Conservation (phyloP, 768 basidiomycete genomes). For the Lentinula sp. region DNA sequence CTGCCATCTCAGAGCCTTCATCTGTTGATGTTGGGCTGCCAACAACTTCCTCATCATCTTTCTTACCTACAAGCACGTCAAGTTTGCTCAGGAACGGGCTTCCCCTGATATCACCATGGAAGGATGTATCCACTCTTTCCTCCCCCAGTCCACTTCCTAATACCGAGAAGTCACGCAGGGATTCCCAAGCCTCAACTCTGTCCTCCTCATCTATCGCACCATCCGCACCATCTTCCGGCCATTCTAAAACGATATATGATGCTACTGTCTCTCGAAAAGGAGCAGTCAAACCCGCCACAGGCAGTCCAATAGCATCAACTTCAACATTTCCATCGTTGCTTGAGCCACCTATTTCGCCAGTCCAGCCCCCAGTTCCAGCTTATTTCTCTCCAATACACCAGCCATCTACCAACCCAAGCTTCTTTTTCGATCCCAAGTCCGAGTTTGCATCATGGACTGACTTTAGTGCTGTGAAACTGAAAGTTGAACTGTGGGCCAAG, state of each 20-base stretch:
- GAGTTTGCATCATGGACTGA: conserved; percentile 55
- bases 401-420: conserved; percentile 81
- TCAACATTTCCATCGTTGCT: conserved; percentile 21
- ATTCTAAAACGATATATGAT: background rate
- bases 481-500: conserved; percentile 56
- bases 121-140: background rate
- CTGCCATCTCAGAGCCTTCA: conserved; percentile 21
- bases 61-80: background rate
- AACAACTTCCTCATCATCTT: conserved; percentile 2
- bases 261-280: background rate
- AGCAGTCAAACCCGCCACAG: conserved; percentile 15
- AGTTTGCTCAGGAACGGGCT: background rate
- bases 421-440: conserved; percentile 49
- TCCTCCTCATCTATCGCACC: background rate
- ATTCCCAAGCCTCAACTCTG: background rate
- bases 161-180: background rate
- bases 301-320: conserved; percentile 13
- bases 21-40: background rate
- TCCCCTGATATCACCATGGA: background rate
- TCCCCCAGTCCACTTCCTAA: background rate
- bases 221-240: background rate
- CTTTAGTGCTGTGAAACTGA: conserved; percentile 44
- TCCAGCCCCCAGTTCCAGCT: conserved; percentile 32
- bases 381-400: conserved; percentile 76
- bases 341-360: conserved; percentile 4